Conservation (phyloP, 2,329 filamentous ascomycete species). For the Phyllosticta ampelicida region DNA sequence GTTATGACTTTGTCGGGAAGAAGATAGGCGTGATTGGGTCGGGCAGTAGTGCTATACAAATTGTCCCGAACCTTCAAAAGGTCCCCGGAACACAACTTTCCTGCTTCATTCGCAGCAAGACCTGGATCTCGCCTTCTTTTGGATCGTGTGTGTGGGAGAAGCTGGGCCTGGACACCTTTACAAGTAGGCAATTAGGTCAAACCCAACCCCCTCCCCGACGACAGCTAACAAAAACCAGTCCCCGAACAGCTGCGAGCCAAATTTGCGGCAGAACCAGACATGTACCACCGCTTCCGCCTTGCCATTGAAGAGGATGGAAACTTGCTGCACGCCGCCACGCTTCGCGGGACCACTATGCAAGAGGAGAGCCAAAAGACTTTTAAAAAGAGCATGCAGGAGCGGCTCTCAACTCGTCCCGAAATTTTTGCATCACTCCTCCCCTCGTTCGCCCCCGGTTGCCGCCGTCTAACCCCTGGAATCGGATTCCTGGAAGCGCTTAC, state of each 20-base stretch:
- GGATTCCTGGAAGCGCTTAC: slow-evolving; percentile 41
- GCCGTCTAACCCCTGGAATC: slow-evolving; percentile 40
- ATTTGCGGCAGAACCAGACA: slow-evolving; percentile 20
- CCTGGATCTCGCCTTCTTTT: slow-evolving; percentile 27
- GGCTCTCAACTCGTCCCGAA: slow-evolving; percentile 27
- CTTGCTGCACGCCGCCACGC: slow-evolving; percentile 21
- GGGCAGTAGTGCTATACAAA: slow-evolving; percentile 31
- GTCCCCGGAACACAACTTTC: slow-evolving; percentile 20
- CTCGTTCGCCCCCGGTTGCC: slow-evolving; percentile 36
- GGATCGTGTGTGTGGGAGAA: slow-evolving; percentile 20
- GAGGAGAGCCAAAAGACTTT: slow-evolving; percentile 26
- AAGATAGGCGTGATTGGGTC: slow-evolving; percentile 26
- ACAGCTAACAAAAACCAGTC: slow-evolving; percentile 9
- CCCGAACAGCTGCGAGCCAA: slow-evolving; percentile 18
- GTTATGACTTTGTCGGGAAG: slow-evolving; percentile 23
- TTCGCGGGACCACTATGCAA: slow-evolving; percentile 29
- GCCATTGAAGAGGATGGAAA: slow-evolving; percentile 25
- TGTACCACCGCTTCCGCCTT: slow-evolving; percentile 22
- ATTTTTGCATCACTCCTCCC: slow-evolving; percentile 33
- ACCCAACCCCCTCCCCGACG: neutral
- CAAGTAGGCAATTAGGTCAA: slow-evolving; percentile 2
- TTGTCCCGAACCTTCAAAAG: slow-evolving; percentile 29
- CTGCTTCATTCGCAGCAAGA: slow-evolving; percentile 25
- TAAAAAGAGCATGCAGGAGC: slow-evolving; percentile 30
- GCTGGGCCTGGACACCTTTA: slow-evolving; percentile 24